A percentile compares a stretch with the other conserved stretches of the same genome.
Conservation (phyloP, 176 grass and related monocot genomes). For the Paspalum vaginatum region DNA sequence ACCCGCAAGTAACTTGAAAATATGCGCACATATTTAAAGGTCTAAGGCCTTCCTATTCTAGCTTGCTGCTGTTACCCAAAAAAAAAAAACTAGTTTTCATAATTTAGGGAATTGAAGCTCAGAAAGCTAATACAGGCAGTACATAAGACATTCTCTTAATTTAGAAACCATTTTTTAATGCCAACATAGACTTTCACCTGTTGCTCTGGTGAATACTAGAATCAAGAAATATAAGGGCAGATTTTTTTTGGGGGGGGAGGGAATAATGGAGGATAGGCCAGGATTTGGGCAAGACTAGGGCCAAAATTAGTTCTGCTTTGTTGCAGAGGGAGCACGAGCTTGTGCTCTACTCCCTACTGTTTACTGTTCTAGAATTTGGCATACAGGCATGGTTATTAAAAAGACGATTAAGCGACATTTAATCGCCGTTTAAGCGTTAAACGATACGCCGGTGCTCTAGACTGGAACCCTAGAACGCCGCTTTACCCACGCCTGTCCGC, state of each 20-base stretch:
- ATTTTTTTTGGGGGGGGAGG: too few relatives aligned
- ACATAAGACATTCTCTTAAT: slow-evolving; percentile 2
- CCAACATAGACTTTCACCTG: background rate
- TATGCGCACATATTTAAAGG: background rate
- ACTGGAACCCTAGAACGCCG: too few relatives aligned
- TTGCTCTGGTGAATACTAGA: background rate
- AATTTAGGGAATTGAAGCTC: background rate
- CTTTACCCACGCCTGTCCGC: too few relatives aligned
- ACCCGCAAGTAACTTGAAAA: background rate
- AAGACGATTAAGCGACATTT: too few relatives aligned
- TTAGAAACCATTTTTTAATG: background rate
- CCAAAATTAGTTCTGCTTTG: too few relatives aligned
- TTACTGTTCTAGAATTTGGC: too few relatives aligned
- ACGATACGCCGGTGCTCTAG: too few relatives aligned
- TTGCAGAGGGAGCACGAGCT: too few relatives aligned
- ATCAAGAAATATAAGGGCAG: background rate
- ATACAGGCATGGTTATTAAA: too few relatives aligned
- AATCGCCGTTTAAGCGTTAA: too few relatives aligned
- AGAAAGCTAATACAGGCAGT: background rate
- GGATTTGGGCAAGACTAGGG: background rate
- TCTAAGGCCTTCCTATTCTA: background rate
- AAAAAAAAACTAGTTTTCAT: background rate
- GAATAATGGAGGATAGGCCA: too few relatives aligned
- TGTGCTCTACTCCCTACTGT: too few relatives aligned
- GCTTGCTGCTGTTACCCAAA: background rate